Evolutionary conservation across 2,329 filamentous ascomycete species (phyloP), one percentile per base, ranked within the genome.

Genomic region (Cladophialophora carrionii): DNA sequence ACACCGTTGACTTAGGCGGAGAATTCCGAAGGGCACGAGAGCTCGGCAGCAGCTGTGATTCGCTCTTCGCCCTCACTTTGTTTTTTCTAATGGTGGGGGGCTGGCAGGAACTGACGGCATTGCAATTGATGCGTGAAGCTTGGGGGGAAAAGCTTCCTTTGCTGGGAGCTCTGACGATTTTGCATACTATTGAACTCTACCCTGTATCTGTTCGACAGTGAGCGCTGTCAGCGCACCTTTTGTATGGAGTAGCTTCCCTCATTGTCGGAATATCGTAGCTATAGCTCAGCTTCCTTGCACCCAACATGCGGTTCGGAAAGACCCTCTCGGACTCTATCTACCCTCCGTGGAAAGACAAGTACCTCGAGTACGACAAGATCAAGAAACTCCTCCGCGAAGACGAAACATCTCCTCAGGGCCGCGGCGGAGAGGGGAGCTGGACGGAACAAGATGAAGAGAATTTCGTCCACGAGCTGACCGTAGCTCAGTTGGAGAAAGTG

Each of bases 391-490:
- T 99, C 66, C 89, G 91, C 69, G 95, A 98, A 77, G 87, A 91
- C 75, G 82, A 84, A 70, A 74, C 79, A 63, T 82, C 79, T 49
- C 79, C 76, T 41, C 77, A 78, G 66, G 80, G 76, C 69, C 75
- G 73, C 34, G 78, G 78, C 65, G 76, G 78, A 58, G 88, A 89
- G 24, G 82, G 82, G 58, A 82, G 86, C 65, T 99, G 95, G 95
- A 96, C 93, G 29, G 92, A 96, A 73, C 88, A 93, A 54, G 95
- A 99, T 76, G 95, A 98, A 83, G 91, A 90, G 75, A 86, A 85
- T 41, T 99, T 99, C 79, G 95, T 94, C 75, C 91, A 97, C 76
- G 94, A 98, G 81, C 85, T 98, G 71, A 88, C 97, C 78, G 97
- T 96, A 75, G 88, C 90, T 31, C 92, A 99, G 81, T 84, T 99